phyloP scores from a whole-genome alignment of 1,139 yeast species.

The Groenewaldozyma sp. region DNA sequence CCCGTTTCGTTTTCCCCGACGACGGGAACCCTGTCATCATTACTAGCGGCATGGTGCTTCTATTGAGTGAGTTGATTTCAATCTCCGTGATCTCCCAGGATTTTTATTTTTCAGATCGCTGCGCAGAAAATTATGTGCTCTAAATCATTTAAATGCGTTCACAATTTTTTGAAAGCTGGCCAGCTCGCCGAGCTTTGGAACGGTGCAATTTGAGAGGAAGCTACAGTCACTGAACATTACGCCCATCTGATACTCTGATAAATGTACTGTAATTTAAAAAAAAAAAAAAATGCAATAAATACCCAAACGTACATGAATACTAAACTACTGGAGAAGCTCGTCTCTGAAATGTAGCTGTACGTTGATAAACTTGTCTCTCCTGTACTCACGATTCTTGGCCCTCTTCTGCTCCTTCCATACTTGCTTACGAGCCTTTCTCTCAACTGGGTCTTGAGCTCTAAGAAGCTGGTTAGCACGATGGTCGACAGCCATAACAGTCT shows the following conservation, averaged over 20 bases:
- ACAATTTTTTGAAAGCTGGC: no score
- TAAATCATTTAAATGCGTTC: no score
- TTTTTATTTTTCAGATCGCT: no score
- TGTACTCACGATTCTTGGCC: conserved; percentile 60
- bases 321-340: conserved; percentile 71
- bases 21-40: conserved; percentile 78
- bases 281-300: not conserved
- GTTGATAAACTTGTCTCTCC: conserved; percentile 75
- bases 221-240: no score
- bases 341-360: conserved; percentile 90
- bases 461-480: conserved; percentile 51
- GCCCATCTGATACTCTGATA: no score
- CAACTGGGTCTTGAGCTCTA: conserved; percentile 35
- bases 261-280: no score
- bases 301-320: not conserved
- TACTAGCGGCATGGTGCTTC: conserved; percentile 65
- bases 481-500: conserved; percentile 90
- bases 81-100: no score
- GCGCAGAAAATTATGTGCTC: no score
- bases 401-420: conserved; percentile 66
- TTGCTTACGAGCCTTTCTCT: conserved; percentile 56
- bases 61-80: no score
- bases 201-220: no score
- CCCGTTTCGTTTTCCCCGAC: conserved; percentile 76
- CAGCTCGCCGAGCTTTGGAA: no score